Base-by-base conservation (phyloP, 306 rosid genomes). In the Pueraria montana region DNA sequence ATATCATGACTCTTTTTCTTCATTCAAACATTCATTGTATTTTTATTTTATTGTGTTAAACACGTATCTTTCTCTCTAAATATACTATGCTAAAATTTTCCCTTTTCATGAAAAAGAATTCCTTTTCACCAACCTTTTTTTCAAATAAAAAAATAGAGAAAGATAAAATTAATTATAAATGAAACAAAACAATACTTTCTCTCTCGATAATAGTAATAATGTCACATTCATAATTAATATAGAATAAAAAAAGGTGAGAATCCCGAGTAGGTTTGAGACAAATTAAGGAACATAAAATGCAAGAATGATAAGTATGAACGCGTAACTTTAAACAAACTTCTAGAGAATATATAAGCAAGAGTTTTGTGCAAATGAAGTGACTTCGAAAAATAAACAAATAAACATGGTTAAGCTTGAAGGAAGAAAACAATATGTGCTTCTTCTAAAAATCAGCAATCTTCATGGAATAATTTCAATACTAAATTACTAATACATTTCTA, bases 351-450 rank as follows among this genome's bases (percentile, higher is more conserved):
- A 8, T 38, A 83, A 48, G 48, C 32, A 71, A 70, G 58, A 46
- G 58, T 61, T 83, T 79, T 84, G 63, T 72, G 14, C 27, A 72
- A 78, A 84, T 24, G 40, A 62, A 78, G 63, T 53, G 30, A 62
- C 45, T 84, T 73, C 40, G 59, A 55, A 70, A 64, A 64, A 72
- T 66, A 84, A n/a, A 3, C 45, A 32, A 36, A n/a, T 32, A 7
- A 83, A 69, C 72, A 69, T 59, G 74, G 48, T 83, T 71, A 59
- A 24, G 52, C 74, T 77, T 82, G 40, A 76, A 76, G 81, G 7
- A 64, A 64, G 5, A 58, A 34, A 45, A 59, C 61, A 42, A 45
- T 12, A 69, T 2, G 2, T 2, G 2, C 8, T 20, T 16, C 11
- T 64, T 34, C n/a, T 17, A 36, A 62, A 62, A 67, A 46, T 48